These are phyloP conservation scores for Trypanosoma rangeli DNA, from an alignment of 208 protist species.

Conservation along the genomic window DNA sequence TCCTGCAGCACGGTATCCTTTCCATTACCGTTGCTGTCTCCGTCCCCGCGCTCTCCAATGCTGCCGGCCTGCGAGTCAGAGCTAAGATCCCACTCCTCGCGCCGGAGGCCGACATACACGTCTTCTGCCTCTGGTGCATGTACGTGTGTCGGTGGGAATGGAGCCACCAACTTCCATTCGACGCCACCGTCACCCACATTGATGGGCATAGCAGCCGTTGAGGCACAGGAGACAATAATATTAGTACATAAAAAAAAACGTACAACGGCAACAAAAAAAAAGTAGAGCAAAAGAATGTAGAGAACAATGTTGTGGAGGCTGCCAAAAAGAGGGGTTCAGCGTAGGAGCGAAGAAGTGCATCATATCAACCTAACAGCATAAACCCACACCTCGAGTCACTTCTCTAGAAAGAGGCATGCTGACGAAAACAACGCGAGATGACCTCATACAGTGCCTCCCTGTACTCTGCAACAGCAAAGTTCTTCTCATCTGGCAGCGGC, in stretches of 20 bases:
- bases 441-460: slow-evolving; percentile 64
- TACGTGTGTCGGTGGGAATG: background rate
- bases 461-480: slow-evolving; percentile 71
- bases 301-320: too few species aligned
- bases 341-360: background rate
- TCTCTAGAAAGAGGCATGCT: slow-evolving; percentile 1
- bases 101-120: background rate
- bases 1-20: background rate
- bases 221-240: slow-evolving; percentile 1
- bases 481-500: slow-evolving; percentile 64
- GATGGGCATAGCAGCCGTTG: background rate
- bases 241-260: slow-evolving; percentile 8
- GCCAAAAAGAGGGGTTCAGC: too few species aligned
- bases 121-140: background rate
- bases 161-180: background rate
- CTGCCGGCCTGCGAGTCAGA: slow-evolving; percentile 6
- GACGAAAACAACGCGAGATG: slow-evolving; percentile 43
- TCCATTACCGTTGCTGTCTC: background rate
- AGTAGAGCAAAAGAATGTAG: background rate
- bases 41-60: background rate
- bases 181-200: background rate
- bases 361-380: background rate
- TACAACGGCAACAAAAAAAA: background rate
- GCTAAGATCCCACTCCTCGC: slow-evolving; percentile 15
- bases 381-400: background rate